Base-by-base conservation (phyloP, 805 yeast species). In the Priceomyces haplophilus region DNA sequence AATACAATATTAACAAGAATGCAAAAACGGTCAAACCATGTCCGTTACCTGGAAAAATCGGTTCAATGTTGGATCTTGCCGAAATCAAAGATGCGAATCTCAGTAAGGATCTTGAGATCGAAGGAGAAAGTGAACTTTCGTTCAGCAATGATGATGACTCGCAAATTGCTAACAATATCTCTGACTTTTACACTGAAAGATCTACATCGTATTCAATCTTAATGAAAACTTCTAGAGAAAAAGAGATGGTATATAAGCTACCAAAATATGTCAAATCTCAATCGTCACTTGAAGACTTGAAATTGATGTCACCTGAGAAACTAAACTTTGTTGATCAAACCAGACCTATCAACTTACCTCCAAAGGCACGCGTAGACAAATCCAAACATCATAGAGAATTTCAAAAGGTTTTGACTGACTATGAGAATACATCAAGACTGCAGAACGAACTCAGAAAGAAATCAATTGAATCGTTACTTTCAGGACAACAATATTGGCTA, bases 271-370 rank as follows among this genome's bases (percentile, higher is more conserved):
- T 71, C 27, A 65, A 59, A 43, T 58, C 69, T 1, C 76, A 71
- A 46, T 59, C 66, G 6, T 65, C 72, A 27, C 47, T 82, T 46
- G 89, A 83, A 41, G 88, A 83, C 56, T 61, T 79, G 46, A 62
- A 68, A 38, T 61, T 85, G 27, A 74, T 84, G 1, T 82, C 88
- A 1, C 74, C 70, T 1, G 85, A 82, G 52, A 83, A 83, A 51
- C 56, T 80, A 29, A 72, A 70, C 18, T 59, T 64, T 8, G 60
- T 83, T 29, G 74, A 83, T 40, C 79, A 78, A 34, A 75, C 88
- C 1, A 70, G 90, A 50, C 90, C 90, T 3, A 74, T 80, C 38
- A 80, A 87, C 76, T 58, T 82, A 35, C 90, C 90, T 4, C 88
- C 88, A 4, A 83, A 83, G 56, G 65, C 69, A 31, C 54, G 63